Evolutionary conservation across 140 eudicot genomes (phyloP).

Genomic region (Anethum foeniculum): DNA sequence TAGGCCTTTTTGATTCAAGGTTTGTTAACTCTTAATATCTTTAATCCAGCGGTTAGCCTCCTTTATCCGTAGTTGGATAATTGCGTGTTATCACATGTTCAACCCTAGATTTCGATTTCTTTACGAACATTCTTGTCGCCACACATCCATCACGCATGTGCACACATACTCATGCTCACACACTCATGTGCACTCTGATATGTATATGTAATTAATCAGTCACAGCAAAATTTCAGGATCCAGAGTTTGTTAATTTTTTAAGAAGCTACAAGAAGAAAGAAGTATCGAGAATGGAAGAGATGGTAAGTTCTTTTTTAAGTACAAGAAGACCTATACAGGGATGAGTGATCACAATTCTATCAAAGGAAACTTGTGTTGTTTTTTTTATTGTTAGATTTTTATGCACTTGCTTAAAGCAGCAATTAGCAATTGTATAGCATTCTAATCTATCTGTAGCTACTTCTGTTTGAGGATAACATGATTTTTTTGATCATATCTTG

Average conservation of each 20-base stretch:
- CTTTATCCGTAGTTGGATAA: neutral
- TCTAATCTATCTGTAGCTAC: neutral
- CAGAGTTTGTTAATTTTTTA: slow-evolving; percentile 49
- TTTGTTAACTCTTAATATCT: neutral
- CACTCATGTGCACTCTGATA: neutral
- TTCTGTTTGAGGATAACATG: neutral
- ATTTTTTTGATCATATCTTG: neutral
- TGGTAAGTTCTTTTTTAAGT: slow-evolving; percentile 39
- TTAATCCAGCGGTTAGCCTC: neutral
- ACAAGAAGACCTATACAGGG: neutral
- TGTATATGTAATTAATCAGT: neutral
- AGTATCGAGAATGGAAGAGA: slow-evolving; percentile 34
- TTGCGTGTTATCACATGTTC: neutral
- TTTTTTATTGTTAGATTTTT: neutral
- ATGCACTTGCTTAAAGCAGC: neutral
- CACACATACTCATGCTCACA: neutral
- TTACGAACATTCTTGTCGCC: neutral
- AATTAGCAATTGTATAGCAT: neutral
- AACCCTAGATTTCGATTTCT: neutral
- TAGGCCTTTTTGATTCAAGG: neutral
- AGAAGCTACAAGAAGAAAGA: slow-evolving; percentile 38
- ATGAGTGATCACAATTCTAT: neutral
- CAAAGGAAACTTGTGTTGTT: no score
- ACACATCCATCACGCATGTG: neutral
- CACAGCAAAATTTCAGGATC: slow-evolving; percentile 41